These are phyloP conservation scores for Carex scoparia DNA, from an alignment of 176 grass and related monocot species.

Conservation along the genomic window DNA sequence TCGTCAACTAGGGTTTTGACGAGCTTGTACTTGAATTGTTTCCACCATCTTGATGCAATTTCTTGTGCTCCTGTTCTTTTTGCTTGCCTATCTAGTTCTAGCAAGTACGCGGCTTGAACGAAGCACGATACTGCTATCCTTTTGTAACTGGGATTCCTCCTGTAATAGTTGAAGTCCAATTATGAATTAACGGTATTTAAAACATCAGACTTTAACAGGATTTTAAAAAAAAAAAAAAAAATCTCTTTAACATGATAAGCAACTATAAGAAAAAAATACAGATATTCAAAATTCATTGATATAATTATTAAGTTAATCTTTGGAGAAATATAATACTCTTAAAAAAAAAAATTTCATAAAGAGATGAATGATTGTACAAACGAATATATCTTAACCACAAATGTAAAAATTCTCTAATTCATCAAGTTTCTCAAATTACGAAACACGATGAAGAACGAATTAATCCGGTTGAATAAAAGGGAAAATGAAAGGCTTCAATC, in stretches of 20 bases:
- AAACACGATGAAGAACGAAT: neutral
- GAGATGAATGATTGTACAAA: neutral
- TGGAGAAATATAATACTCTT: neutral
- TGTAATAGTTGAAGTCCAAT: slow-evolving; percentile 14
- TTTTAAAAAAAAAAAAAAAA: neutral
- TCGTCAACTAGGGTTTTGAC: slow-evolving; percentile 44
- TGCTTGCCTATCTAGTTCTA: slow-evolving; percentile 80
- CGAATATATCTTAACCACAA: neutral
- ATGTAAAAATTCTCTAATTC: neutral
- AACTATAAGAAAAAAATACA: no score
- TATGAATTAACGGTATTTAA: neutral
- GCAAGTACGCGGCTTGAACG: slow-evolving; percentile 53
- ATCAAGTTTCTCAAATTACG: neutral
- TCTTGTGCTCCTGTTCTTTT: slow-evolving; percentile 32
- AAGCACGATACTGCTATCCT: slow-evolving; percentile 82
- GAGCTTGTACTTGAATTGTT: slow-evolving; percentile 80
- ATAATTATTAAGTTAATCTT: neutral
- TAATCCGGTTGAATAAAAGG: neutral
- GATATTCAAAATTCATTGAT: no score
- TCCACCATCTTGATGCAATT: slow-evolving; percentile 82
- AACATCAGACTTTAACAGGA: neutral
- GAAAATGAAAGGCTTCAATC: neutral
- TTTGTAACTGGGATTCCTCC: slow-evolving; percentile 71
- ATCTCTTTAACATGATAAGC: no score
- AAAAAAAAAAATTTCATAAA: neutral